A percentile compares a stretch with the other conserved stretches of the same genome.
Conservation (phyloP, 352 stramenopile species). For the Pythium biforme region DNA sequence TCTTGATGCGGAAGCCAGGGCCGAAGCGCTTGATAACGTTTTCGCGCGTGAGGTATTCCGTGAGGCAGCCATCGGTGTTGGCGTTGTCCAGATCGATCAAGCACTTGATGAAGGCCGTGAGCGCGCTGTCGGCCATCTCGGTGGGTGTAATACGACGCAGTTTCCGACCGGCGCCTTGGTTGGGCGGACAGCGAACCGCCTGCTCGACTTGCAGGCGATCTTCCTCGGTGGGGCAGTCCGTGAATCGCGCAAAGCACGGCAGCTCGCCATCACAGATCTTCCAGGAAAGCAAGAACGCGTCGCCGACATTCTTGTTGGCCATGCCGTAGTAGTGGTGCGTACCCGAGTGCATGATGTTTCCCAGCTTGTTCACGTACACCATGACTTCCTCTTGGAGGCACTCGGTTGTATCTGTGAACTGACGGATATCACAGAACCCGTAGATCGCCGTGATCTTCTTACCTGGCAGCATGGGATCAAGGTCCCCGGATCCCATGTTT, state of each 20-base stretch:
- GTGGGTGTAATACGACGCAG: constrained; percentile 77
- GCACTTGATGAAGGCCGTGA: constrained; percentile 95
- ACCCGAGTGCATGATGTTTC: constrained; percentile 86
- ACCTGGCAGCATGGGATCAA: constrained; percentile 87
- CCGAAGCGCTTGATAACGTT: constrained; percentile 87
- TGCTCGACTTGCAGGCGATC: constrained; percentile 73
- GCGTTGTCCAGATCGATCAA: constrained; percentile 88
- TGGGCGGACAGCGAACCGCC: constrained; percentile 65
- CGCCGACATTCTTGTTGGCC: constrained; percentile 89
- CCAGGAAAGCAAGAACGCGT: constrained; percentile 94
- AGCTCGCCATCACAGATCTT: constrained; percentile 88
- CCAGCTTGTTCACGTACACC: constrained; percentile 92
- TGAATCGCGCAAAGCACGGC: constrained; percentile 77
- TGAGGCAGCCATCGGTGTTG: constrained; percentile 71
- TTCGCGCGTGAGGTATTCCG: constrained; percentile 62
- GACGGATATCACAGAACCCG: constrained; percentile 94
- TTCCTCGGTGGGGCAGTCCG: constrained; percentile 70
- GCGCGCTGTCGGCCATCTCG: constrained; percentile 91
- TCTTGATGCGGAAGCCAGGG: constrained; percentile 78
- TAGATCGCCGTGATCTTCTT: constrained; percentile 94
- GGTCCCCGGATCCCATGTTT: constrained; percentile 85
- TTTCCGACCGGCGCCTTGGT: constrained; percentile 60
- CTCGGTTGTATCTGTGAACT: constrained; percentile 92
- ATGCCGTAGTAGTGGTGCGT: constrained; percentile 87
- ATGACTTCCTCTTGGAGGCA: constrained; percentile 91